Percentiles rank a stretch among this genome's conserved stretches.
These are phyloP conservation scores for Coemansia sp. DNA, from an alignment of 192 early-diverging fungal genomes.

Conservation along the genomic window DNA sequence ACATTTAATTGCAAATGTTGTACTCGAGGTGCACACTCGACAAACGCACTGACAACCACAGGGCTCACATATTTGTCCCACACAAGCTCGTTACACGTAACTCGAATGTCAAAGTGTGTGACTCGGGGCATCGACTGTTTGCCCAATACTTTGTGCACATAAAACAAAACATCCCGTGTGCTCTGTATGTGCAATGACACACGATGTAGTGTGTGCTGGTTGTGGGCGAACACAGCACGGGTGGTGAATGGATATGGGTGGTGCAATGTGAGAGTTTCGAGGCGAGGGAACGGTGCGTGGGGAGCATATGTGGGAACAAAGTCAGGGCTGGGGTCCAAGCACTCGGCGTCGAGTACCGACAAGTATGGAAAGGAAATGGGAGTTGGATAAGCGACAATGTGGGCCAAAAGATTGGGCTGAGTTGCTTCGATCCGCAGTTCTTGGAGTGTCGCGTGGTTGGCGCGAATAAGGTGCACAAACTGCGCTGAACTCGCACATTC, in stretches of 20 bases:
- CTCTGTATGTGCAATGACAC: slow-evolving; percentile 11
- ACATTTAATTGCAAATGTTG: not conserved
- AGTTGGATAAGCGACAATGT: not conserved
- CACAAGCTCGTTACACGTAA: not conserved
- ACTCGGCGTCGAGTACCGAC: too few species aligned
- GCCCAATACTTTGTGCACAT: not conserved
- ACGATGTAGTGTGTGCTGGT: slow-evolving; percentile 5
- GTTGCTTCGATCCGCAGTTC: slow-evolving; percentile 11
- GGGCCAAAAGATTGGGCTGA: too few species aligned
- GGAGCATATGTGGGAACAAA: not conserved
- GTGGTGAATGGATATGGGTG: slow-evolving; percentile 23
- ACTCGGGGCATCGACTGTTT: not conserved
- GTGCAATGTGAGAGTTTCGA: slow-evolving; percentile 1
- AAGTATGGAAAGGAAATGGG: not conserved
- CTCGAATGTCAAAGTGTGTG: not conserved
- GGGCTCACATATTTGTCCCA: too few species aligned
- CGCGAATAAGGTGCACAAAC: slow-evolving; percentile 19
- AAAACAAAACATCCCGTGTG: not conserved
- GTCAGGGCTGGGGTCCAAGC: too few species aligned
- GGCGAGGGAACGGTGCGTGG: slow-evolving; percentile 6
- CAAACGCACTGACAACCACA: not conserved
- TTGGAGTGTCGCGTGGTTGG: slow-evolving; percentile 12
- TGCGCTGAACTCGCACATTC: slow-evolving; percentile 14
- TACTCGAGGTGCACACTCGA: not conserved
- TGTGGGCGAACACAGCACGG: slow-evolving; percentile 21